Conservation (phyloP, 73 alveolate species). For the Tetrahymena malaccensis region DNA sequence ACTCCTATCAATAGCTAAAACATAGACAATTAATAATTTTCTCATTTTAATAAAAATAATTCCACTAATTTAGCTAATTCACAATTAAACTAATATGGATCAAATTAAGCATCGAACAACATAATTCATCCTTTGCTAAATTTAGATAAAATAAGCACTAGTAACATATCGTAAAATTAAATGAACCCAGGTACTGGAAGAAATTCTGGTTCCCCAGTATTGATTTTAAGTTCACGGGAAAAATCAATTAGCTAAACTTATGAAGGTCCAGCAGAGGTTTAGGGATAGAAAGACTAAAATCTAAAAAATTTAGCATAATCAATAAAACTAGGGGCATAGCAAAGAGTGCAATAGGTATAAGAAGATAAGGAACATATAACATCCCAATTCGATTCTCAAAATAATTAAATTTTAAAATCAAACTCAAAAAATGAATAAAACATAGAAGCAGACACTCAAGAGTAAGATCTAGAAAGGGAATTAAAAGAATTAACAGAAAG, state of each 20-base stretch:
- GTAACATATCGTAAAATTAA: background rate
- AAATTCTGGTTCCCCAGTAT: background rate
- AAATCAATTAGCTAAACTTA: background rate
- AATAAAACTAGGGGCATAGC: background rate
- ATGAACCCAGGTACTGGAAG: background rate
- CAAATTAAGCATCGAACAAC: background rate
- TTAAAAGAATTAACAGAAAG: background rate
- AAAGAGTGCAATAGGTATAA: background rate
- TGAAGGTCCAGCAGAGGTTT: background rate
- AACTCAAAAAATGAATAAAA: background rate
- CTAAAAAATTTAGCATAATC: background rate
- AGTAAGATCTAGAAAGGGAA: background rate
- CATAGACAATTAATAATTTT: background rate
- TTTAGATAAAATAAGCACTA: background rate
- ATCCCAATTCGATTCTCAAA: background rate
- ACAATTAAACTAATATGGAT: background rate
- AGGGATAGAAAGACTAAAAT: background rate
- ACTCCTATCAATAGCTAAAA: background rate
- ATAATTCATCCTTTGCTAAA: background rate
- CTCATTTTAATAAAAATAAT: background rate
- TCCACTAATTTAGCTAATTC: background rate
- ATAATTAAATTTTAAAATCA: no score
- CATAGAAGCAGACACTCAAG: background rate
- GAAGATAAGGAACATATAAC: background rate
- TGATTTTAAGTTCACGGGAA: background rate